Percentiles rank a stretch among this genome's conserved stretches.
phyloP scores from a whole-genome alignment of 2,329 filamentous ascomycete species.

The Fusarium burgessii region DNA sequence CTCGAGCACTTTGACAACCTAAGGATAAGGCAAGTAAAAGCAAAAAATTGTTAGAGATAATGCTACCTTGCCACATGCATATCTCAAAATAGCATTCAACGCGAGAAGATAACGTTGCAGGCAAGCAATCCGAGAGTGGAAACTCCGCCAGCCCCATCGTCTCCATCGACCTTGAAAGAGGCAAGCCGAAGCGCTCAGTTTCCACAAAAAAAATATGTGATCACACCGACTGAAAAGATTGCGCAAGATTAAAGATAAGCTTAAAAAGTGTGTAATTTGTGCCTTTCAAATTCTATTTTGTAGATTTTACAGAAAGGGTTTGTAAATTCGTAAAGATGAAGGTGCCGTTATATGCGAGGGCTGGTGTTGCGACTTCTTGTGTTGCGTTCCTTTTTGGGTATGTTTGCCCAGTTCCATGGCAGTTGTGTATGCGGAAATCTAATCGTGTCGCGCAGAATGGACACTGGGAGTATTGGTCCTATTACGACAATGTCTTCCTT shows the following conservation, averaged over 20 bases:
- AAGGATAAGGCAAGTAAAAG: no score
- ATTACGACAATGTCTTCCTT: constrained; percentile 70
- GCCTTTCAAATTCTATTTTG: not conserved
- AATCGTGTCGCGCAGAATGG: constrained; percentile 35
- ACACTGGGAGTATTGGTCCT: constrained; percentile 68
- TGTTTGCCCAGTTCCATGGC: not conserved
- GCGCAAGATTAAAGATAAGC: constrained; percentile 3
- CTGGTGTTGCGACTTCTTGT: constrained; percentile 48
- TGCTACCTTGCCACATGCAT: not conserved
- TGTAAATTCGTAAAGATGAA: not conserved
- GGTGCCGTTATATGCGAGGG: constrained; percentile 48
- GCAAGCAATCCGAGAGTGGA: constrained; percentile 13
- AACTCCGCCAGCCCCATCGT: constrained; percentile 25
- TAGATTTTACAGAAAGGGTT: not conserved
- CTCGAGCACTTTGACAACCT: no score
- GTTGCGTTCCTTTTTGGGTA: constrained; percentile 52
- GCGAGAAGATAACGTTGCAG: not conserved
- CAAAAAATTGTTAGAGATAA: no score
- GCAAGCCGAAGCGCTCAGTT: constrained; percentile 25
- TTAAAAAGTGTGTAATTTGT: not conserved
- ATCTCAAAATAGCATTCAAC: not conserved
- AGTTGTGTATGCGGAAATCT: not conserved
- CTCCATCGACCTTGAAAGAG: constrained; percentile 24
- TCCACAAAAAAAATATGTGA: constrained; percentile 38
- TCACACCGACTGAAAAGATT: constrained; percentile 34